Evolutionary conservation across 2,329 filamentous ascomycete species (phyloP).

Genomic region (Penicillium capsulatum): DNA sequence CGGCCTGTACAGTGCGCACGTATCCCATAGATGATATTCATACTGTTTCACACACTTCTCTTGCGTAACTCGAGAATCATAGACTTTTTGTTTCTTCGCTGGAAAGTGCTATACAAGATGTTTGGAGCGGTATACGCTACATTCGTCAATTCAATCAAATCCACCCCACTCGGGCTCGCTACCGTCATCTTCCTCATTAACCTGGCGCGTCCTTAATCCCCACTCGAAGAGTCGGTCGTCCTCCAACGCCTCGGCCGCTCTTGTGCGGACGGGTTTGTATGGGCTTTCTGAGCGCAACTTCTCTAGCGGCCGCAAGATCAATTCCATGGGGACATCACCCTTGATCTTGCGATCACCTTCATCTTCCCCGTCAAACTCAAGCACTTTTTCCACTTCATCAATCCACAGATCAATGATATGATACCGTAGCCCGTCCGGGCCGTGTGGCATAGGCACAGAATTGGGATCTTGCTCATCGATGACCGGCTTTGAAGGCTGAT

Average conservation of each 20-base stretch:
- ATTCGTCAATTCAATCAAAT: conserved; percentile 53
- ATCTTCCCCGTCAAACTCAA: conserved; percentile 47
- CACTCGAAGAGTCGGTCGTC: conserved; percentile 72
- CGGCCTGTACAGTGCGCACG: conserved; percentile 10
- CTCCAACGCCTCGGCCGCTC: conserved; percentile 64
- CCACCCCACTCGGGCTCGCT: conserved; percentile 60
- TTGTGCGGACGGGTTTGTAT: conserved; percentile 67
- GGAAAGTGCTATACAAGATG: conserved; percentile 15
- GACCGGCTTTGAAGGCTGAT: conserved; percentile 20
- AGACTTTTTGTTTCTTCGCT: conserved; percentile 4
- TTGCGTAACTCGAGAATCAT: too few relatives aligned
- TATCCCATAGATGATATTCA: conserved; percentile 9
- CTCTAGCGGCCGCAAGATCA: conserved; percentile 44
- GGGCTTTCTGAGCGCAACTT: conserved; percentile 50
- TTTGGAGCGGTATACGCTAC: conserved; percentile 1
- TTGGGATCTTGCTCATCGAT: conserved; percentile 25
- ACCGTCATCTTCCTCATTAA: conserved; percentile 44
- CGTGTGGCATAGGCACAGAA: conserved; percentile 46
- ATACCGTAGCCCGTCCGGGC: conserved; percentile 79
- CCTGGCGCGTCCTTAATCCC: conserved; percentile 41
- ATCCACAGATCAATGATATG: conserved; percentile 89
- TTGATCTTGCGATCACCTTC: conserved; percentile 35
- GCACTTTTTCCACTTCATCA: conserved; percentile 76
- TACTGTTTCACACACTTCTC: conserved; percentile 3
- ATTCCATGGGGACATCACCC: conserved; percentile 37